Percentiles rank a stretch among this genome's conserved stretches.
Conservation (phyloP, 352 stramenopile species). For the Globisporangium megalacanthum region DNA sequence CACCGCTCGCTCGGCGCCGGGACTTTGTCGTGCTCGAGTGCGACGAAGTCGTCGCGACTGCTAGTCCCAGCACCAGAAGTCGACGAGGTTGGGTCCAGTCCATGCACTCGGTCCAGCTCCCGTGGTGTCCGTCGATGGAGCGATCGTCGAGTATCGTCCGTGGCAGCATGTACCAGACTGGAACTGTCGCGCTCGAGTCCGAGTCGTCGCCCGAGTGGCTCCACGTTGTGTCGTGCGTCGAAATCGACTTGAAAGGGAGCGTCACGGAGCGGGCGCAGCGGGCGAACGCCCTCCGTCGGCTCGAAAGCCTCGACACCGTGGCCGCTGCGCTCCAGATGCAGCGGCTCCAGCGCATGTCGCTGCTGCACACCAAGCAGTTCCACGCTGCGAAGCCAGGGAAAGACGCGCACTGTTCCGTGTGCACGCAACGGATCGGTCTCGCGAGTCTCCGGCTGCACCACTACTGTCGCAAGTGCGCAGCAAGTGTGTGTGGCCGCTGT, state of each 20-base stretch:
- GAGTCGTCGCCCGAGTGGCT: constrained; percentile 13
- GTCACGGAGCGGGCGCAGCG: constrained; percentile 13
- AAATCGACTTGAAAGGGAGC: constrained; percentile 25
- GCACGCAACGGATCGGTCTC: constrained; percentile 15
- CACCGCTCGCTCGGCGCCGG: constrained; percentile 21
- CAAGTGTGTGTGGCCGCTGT: constrained; percentile 15
- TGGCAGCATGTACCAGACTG: constrained; percentile 28
- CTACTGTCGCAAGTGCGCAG: constrained; percentile 17
- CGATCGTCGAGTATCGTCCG: constrained; percentile 27
- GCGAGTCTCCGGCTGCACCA: constrained; percentile 10
- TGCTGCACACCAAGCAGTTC: constrained; percentile 14
- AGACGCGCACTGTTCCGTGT: constrained; percentile 14
- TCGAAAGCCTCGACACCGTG: constrained; percentile 8
- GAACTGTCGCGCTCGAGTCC: constrained; percentile 31
- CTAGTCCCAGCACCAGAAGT: constrained; percentile 1
- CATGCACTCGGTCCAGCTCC: constrained; percentile 58
- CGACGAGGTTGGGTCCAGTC: constrained; percentile 41
- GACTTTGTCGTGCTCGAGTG: constrained; percentile 40
- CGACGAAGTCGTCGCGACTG: constrained; percentile 22
- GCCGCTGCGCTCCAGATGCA: constrained; percentile 10
- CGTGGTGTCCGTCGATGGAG: constrained; percentile 37
- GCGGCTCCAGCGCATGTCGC: constrained; percentile 17
- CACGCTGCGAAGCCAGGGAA: constrained; percentile 8
- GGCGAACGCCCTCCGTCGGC: constrained; percentile 4
- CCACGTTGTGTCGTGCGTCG: constrained; percentile 21